These are phyloP conservation scores for Kingdonia uniflora DNA, from an alignment of 164 flowering plant genomes.

Conservation along the genomic window DNA sequence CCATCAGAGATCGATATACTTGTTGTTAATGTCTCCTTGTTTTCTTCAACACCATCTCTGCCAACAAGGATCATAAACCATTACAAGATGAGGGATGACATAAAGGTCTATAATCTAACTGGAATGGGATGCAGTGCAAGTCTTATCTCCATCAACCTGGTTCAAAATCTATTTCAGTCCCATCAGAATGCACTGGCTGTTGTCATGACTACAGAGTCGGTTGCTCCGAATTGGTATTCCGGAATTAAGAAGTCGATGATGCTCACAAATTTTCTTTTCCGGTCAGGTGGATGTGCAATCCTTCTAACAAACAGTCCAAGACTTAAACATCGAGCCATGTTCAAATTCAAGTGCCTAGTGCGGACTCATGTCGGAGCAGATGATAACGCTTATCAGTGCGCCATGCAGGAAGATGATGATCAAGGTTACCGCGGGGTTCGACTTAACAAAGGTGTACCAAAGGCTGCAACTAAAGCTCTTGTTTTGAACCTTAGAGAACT, in stretches of 20 bases:
- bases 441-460: conserved; percentile 43
- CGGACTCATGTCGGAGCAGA: conserved; percentile 41
- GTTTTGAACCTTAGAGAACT: conserved; percentile 42
- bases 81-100: conserved; percentile 54
- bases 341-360: conserved; percentile 31
- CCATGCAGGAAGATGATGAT: conserved; percentile 30
- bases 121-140: conserved; percentile 85
- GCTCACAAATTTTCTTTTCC: conserved; percentile 51
- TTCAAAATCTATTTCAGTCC: conserved; percentile 30
- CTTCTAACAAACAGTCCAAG: conserved; percentile 37
- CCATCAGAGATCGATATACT: conserved; percentile 53
- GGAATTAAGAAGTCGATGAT: conserved; percentile 54
- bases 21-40: conserved; percentile 56
- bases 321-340: conserved; percentile 26
- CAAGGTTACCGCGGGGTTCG: conserved; percentile 35
- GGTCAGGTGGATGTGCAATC: conserved; percentile 56
- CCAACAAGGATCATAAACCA: conserved; percentile 41
- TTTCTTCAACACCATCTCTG: conserved; percentile 42
- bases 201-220: conserved; percentile 49
- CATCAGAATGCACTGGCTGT: conserved; percentile 28
- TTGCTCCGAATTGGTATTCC: conserved; percentile 46
- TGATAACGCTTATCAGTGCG: conserved; percentile 48
- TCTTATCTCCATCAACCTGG: conserved; percentile 38
- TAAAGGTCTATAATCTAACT: conserved; percentile 42
- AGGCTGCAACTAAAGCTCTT: conserved; percentile 43